Evolutionary conservation across 306 rosid species (phyloP).

Genomic region (Carpinus fangiana): DNA sequence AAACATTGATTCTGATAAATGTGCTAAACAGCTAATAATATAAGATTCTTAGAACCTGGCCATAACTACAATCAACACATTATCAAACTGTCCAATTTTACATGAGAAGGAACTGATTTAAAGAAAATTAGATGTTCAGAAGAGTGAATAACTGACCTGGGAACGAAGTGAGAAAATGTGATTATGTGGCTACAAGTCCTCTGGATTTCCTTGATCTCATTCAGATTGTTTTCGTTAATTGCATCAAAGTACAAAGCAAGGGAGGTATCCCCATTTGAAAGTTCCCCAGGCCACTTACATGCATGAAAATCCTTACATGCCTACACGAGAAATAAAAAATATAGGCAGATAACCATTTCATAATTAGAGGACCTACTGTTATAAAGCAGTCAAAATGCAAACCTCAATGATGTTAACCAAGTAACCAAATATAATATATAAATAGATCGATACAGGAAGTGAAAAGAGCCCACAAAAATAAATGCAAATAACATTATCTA

Average conservation of each 20-base stretch:
- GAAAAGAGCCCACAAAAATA: constrained; percentile 6
- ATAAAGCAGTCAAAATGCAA: constrained; percentile 9
- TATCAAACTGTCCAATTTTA: not conserved
- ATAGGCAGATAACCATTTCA: constrained; percentile 12
- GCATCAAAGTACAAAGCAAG: constrained; percentile 74
- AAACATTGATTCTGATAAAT: not conserved
- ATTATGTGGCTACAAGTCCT: constrained; percentile 62
- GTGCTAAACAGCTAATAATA: not conserved
- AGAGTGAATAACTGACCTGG: constrained; percentile 53
- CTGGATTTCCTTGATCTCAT: constrained; percentile 53
- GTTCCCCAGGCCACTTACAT: constrained; percentile 74
- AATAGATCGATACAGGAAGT: not conserved
- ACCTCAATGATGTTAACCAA: not conserved
- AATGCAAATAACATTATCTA: too few species aligned
- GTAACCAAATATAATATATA: not conserved
- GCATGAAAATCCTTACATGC: constrained; percentile 88
- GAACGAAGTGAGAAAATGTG: constrained; percentile 89
- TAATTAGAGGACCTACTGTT: constrained; percentile 1
- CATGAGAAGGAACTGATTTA: not conserved
- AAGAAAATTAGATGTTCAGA: constrained; percentile 4
- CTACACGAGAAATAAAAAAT: constrained; percentile 29
- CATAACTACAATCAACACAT: constrained; percentile 7
- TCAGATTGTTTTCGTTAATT: constrained; percentile 59
- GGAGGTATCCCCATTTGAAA: constrained; percentile 66
- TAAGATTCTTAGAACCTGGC: not conserved